Percentiles rank a stretch among this genome's conserved stretches.
Evolutionary conservation across 495 filamentous ascomycete genomes (phyloP).

Genomic region (Aspergillus haitiensis): DNA sequence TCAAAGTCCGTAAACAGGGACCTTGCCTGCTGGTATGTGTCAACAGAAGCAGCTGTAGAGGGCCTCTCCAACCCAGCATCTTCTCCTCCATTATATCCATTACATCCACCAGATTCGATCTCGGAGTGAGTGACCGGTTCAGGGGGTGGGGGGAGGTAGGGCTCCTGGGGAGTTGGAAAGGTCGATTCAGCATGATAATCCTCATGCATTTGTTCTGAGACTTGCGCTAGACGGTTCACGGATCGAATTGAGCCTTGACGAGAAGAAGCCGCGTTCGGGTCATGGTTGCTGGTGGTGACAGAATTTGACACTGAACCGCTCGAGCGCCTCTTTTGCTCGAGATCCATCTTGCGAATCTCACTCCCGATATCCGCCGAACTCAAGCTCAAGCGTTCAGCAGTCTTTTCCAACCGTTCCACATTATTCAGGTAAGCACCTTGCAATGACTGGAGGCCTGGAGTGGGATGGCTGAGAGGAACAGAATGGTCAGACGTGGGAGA

Average conservation of each 20-base stretch:
- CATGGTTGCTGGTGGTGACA: conserved; percentile 36
- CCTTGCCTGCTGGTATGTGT: conserved; percentile 68
- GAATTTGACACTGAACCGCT: conserved; percentile 57
- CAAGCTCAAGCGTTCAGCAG: conserved; percentile 76
- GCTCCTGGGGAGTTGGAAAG: conserved; percentile 41
- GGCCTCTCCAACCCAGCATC: conserved; percentile 38
- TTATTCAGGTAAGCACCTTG: conserved; percentile 74
- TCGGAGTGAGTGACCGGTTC: conserved; percentile 30
- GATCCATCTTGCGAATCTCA: conserved; percentile 77
- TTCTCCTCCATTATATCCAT: conserved; percentile 21
- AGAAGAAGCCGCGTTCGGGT: conserved; percentile 49
- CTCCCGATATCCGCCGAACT: conserved; percentile 75
- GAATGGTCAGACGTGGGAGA: conserved; percentile 60
- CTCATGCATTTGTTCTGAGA: conserved; percentile 48
- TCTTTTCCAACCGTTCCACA: conserved; percentile 78
- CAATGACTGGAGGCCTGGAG: conserved; percentile 69
- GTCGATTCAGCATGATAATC: conserved; percentile 28
- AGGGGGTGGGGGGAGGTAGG: conserved; percentile 30
- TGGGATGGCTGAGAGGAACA: conserved; percentile 68
- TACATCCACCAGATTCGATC: conserved; percentile 20
- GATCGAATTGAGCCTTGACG: conserved; percentile 62
- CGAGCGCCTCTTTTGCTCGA: conserved; percentile 66
- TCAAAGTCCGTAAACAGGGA: conserved; percentile 88
- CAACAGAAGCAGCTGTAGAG: conserved; percentile 58
- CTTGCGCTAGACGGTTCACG: conserved; percentile 52